Evolutionary conservation across 768 basidiomycete genomes (phyloP).

Genomic region (Tricholomella constricta): DNA sequence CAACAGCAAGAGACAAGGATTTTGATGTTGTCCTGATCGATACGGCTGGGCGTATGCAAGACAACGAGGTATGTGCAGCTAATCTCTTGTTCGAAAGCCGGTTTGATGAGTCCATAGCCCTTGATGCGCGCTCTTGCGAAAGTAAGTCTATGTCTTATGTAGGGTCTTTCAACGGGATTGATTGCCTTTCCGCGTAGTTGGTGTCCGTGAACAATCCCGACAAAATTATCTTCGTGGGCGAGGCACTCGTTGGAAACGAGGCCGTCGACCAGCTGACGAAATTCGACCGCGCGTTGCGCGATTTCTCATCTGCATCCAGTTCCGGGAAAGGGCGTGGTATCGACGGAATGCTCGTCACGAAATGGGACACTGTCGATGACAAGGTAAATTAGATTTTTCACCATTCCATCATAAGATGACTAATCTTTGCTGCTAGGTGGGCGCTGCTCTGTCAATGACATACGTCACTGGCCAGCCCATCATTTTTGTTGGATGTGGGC

Average conservation of each 20-base stretch:
- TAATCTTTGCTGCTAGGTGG: constrained; percentile 60
- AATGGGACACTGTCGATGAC: constrained; percentile 99
- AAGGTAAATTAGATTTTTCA: constrained; percentile 56
- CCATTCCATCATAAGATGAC: not conserved
- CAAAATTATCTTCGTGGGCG: constrained; percentile 97
- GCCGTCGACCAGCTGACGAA: constrained; percentile 97
- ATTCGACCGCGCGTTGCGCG: constrained; percentile 91
- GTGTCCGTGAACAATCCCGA: constrained; percentile 94
- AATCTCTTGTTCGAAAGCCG: not conserved
- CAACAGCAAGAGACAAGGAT: constrained; percentile 79
- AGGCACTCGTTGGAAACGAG: constrained; percentile 97
- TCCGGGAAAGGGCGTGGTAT: constrained; percentile 83
- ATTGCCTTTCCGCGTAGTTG: constrained; percentile 49
- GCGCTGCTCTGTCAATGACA: constrained; percentile 98
- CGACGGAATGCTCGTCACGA: constrained; percentile 97
- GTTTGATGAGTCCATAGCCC: constrained; percentile 51
- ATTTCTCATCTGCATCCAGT: constrained; percentile 80
- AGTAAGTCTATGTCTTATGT: constrained; percentile 38
- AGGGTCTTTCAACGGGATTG: not conserved
- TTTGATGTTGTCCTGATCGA: constrained; percentile 98
- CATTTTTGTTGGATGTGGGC: constrained; percentile 96
- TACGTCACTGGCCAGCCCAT: constrained; percentile 99
- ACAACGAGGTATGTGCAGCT: constrained; percentile 77
- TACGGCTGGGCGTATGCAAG: constrained; percentile 98
- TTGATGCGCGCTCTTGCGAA: constrained; percentile 99